phyloP scores from a whole-genome alignment of 1,284 basidiomycete genomes.

The Farysia itapuensis region DNA sequence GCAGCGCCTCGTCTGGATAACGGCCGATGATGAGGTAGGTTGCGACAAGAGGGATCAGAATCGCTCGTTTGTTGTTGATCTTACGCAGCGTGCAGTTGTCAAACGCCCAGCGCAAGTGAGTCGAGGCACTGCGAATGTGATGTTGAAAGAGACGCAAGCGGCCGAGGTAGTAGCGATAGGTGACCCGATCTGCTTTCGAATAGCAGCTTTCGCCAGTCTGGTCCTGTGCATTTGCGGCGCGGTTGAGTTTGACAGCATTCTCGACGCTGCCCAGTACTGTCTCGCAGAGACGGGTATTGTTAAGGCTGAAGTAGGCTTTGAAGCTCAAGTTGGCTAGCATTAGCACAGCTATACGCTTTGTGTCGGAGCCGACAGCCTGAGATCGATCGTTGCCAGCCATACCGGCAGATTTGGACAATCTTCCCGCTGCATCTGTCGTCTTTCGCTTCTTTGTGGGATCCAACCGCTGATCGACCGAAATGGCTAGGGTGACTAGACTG shows the following conservation, averaged over 20 bases:
- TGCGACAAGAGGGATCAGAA: conserved; percentile 59
- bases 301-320: conserved; percentile 57
- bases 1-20: conserved; percentile 52
- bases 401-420: conserved; percentile 53
- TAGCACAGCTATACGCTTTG: conserved; percentile 53
- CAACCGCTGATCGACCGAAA: conserved; percentile 27
- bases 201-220: conserved; percentile 55
- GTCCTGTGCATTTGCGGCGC: conserved; percentile 12
- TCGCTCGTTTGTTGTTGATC: conserved; percentile 55
- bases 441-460: conserved; percentile 34
- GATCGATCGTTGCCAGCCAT: conserved; percentile 57
- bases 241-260: conserved; percentile 57
- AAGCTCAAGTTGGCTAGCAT: conserved; percentile 57
- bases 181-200: conserved; percentile 58
- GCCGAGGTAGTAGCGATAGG: conserved; percentile 61
- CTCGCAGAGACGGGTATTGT: conserved; percentile 62
- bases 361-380: conserved; percentile 33
- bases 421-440: conserved; percentile 55
- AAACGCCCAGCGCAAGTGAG: conserved; percentile 60
- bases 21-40: conserved; percentile 60
- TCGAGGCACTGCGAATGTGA: conserved; percentile 57
- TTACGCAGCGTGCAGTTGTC: conserved; percentile 50
- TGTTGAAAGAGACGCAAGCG: conserved; percentile 61
- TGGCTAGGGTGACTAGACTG: conserved; percentile 25
- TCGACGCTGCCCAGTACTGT: conserved; percentile 62